Conservation (phyloP, 78 protist species). For the Emiliania huxleyi region DNA sequence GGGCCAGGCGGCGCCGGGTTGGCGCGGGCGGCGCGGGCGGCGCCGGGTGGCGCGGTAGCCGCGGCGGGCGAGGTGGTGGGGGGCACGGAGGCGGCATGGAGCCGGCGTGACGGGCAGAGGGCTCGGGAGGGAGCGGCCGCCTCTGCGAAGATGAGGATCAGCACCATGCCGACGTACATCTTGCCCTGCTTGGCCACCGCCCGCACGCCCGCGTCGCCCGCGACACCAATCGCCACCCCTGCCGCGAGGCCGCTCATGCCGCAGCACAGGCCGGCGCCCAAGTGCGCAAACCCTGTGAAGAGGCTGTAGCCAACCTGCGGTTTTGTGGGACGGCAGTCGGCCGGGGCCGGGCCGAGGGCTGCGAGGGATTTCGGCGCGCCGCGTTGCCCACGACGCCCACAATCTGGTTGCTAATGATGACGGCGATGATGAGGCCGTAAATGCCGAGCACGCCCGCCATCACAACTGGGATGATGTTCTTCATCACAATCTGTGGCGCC, state of each 20-base stretch:
- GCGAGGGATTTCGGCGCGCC: neutral
- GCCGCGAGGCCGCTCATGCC: conserved; percentile 90
- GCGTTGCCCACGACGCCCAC: neutral
- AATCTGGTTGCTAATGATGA: conserved; percentile 72
- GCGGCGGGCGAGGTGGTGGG: no score
- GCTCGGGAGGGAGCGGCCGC: conserved; percentile 12
- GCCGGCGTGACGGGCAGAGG: no score
- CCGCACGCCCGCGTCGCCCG: conserved; percentile 93
- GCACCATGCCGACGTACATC: conserved; percentile 86
- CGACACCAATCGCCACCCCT: conserved; percentile 93
- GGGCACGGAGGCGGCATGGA: no score
- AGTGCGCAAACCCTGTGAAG: conserved; percentile 62
- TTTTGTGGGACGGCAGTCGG: no score
- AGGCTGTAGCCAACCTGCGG: neutral
- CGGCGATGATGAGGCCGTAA: conserved; percentile 97
- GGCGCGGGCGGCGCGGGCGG: no score
- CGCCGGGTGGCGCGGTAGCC: no score
- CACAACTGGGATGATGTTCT: conserved; percentile 87
- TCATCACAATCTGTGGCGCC: conserved; percentile 91
- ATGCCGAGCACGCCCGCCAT: conserved; percentile 99
- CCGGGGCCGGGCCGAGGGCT: no score
- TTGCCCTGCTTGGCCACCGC: conserved; percentile 73
- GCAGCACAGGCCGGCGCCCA: conserved; percentile 60
- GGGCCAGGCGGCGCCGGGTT: no score
- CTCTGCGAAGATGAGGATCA: conserved; percentile 95